Base-by-base conservation (phyloP, 345 rosid genomes). In the Eutrema japonicum region DNA sequence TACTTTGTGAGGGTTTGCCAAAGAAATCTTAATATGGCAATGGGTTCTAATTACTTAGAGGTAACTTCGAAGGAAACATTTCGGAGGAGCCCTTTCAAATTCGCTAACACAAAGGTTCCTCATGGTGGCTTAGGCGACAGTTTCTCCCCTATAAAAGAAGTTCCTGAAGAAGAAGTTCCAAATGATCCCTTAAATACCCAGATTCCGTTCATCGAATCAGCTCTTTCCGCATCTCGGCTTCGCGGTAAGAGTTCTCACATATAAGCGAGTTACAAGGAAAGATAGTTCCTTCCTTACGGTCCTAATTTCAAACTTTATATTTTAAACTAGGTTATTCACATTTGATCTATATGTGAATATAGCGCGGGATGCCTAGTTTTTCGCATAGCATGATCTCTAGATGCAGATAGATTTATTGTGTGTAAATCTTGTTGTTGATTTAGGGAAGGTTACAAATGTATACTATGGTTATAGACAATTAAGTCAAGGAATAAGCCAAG, bases 401-500 rank as follows among this genome's bases (percentile, higher is more conserved):
- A 14, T 54, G 37, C 4, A 45, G 6, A 33, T 9, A 12, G n/a
- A 38, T 60, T 60, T 5, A 18, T 52, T 45, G 10, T 42, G 43
- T 40, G 3, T 72, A 48, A 29, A 18, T 52, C 3, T 32, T 48
- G 60, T 32, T 74, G 66, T 50, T 47, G 29, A n/a, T 67, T 42
- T 47, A 74, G 77, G 58, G 16, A 74, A 36, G 73, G 38, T 38
- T 3, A 74, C 67, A 18, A 75, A 75, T 55, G 41, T 68, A 36
- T 68, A 68, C 47, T 60, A 60, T 42, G 57, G 68, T 7, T 75
- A 75, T 27, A 60, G 43, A 60, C 33, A 41, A 50, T 36, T 75
- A 59, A 75, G 68, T 45, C 73, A 68, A 67, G 74, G 68, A 22
- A 75, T 75, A 33, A 75, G 78, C 73, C 68, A 60, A 68, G 74